Evolutionary conservation across 1,284 basidiomycete species (phyloP).

Genomic region (Apiotrichum porosum): DNA sequence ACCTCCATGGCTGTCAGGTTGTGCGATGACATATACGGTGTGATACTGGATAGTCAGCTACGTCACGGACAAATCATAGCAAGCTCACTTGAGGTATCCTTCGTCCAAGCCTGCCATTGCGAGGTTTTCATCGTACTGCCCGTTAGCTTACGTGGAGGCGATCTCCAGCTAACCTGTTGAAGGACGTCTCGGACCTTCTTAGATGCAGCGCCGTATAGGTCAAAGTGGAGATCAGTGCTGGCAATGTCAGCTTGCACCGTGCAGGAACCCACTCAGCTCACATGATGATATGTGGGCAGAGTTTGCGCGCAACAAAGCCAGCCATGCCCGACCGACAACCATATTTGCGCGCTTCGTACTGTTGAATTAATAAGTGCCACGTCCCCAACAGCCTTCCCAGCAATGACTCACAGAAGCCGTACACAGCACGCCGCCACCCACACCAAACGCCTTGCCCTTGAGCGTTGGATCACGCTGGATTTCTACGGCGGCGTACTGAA

Average conservation of each 20-base stretch:
- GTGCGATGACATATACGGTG: slow-evolving; percentile 65
- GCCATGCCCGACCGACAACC: slow-evolving; percentile 88
- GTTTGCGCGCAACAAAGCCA: slow-evolving; percentile 85
- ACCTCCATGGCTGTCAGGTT: slow-evolving; percentile 64
- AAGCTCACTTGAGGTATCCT: slow-evolving; percentile 73
- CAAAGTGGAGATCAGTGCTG: slow-evolving; percentile 50
- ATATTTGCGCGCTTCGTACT: slow-evolving; percentile 87
- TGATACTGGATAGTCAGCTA: slow-evolving; percentile 26
- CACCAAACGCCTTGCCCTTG: slow-evolving; percentile 79
- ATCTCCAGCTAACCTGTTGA: slow-evolving; percentile 26
- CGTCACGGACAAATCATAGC: not conserved
- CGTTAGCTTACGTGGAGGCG: too few relatives aligned
- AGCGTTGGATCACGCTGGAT: slow-evolving; percentile 72
- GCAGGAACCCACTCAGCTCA: slow-evolving; percentile 14
- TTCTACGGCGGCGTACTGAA: slow-evolving; percentile 50
- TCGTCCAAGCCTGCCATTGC: slow-evolving; percentile 78
- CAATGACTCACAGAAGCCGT: slow-evolving; percentile 61
- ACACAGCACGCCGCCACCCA: slow-evolving; percentile 66
- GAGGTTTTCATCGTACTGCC: slow-evolving; percentile 75
- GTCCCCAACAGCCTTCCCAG: too few relatives aligned
- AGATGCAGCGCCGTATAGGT: slow-evolving; percentile 69
- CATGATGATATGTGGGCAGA: slow-evolving; percentile 86
- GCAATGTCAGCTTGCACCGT: not conserved
- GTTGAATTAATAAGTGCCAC: too few relatives aligned
- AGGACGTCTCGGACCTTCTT: slow-evolving; percentile 43